These are phyloP conservation scores for Sphenostylis stenocarpa DNA, from an alignment of 306 rosid species.

Conservation along the genomic window DNA sequence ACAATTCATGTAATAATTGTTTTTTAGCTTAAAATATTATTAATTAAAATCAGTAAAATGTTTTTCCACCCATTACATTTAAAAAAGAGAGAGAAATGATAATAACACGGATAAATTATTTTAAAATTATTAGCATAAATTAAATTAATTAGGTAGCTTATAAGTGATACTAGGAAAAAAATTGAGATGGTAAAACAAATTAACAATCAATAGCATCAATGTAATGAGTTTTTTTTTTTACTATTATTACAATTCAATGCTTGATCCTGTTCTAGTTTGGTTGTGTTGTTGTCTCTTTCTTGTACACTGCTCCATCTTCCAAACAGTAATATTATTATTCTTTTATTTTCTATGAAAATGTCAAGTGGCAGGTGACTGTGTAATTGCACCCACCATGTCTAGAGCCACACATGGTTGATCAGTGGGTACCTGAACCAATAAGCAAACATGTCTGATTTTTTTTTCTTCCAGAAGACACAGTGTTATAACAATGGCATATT, in stretches of 20 bases:
- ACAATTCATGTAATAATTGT: no score
- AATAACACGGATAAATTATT: no score
- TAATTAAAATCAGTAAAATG: no score
- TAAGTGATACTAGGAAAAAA: no score
- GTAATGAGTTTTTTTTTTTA: neutral
- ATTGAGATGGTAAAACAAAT: conserved; percentile 15
- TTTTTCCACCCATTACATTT: no score
- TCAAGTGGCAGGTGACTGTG: conserved; percentile 65
- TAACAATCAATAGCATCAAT: conserved; percentile 10
- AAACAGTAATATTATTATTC: neutral
- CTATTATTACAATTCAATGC: neutral
- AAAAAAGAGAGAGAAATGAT: no score
- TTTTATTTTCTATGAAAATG: neutral
- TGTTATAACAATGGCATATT: neutral
- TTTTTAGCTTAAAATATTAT: neutral
- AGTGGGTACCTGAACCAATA: conserved; percentile 63
- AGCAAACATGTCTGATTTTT: conserved; percentile 13
- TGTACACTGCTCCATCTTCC: neutral
- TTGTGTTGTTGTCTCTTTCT: neutral
- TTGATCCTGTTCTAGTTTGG: conserved; percentile 5
- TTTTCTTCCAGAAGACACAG: conserved; percentile 18
- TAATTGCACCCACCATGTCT: conserved; percentile 65
- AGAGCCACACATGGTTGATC: conserved; percentile 86
- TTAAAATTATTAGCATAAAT: no score
- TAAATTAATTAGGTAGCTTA: no score